Conservation (phyloP, 768 basidiomycete species). For the Termitomyces titanicus region DNA sequence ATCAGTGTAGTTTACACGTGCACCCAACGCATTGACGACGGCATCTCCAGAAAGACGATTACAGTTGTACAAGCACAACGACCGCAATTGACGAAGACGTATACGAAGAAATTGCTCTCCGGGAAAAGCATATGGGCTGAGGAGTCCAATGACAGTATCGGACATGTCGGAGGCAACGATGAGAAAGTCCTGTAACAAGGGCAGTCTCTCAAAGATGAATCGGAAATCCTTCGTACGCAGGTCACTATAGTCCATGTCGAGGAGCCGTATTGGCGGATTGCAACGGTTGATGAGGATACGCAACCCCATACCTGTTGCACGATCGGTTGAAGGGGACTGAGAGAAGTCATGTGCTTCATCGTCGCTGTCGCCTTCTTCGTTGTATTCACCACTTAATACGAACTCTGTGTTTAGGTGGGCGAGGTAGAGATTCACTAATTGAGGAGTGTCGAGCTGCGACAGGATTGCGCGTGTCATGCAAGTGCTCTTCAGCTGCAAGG, state of each 20-base stretch:
- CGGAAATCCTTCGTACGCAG: constrained; percentile 81
- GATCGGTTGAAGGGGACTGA: constrained; percentile 74
- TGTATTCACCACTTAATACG: constrained; percentile 29
- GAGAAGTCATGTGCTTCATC: constrained; percentile 75
- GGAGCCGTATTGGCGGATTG: constrained; percentile 56
- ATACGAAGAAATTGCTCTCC: constrained; percentile 25
- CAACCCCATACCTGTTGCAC: constrained; percentile 77
- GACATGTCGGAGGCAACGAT: constrained; percentile 85
- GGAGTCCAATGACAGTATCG: constrained; percentile 59
- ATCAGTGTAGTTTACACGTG: constrained; percentile 43
- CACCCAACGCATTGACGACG: constrained; percentile 47
- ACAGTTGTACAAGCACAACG: constrained; percentile 56
- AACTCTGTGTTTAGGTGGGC: constrained; percentile 66
- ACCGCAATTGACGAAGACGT: constrained; percentile 52
- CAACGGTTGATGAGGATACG: constrained; percentile 59
- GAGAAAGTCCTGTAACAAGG: constrained; percentile 55
- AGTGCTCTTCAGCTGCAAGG: constrained; percentile 52
- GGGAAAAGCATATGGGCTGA: constrained; percentile 37
- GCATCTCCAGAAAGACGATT: constrained; percentile 59
- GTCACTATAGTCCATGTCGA: constrained; percentile 81
- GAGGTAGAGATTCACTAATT: constrained; percentile 57
- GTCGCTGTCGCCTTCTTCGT: constrained; percentile 67
- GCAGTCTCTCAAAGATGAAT: constrained; percentile 59
- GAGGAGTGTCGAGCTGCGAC: constrained; percentile 59
- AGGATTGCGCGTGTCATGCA: constrained; percentile 64